These are phyloP conservation scores for Colletotrichum australisinense DNA, from an alignment of 2,329 filamentous ascomycete species.

Conservation along the genomic window DNA sequence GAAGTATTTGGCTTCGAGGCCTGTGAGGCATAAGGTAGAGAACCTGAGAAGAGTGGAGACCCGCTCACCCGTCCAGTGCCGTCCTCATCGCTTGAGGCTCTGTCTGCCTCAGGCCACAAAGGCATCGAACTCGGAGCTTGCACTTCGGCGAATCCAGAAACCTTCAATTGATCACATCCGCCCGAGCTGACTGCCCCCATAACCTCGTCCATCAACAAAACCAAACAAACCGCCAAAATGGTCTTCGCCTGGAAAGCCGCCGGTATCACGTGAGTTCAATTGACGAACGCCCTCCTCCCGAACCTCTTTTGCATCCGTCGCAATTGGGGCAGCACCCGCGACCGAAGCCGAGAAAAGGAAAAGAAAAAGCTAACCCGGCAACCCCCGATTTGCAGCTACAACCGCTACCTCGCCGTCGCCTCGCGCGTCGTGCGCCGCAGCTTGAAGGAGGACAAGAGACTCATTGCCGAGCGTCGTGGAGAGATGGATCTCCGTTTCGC, in stretches of 20 bases:
- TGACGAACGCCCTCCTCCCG: constrained; percentile 6
- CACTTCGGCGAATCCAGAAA: constrained; percentile 35
- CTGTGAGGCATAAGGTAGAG: neutral
- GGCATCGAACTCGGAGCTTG: constrained; percentile 39
- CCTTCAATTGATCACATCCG: constrained; percentile 49
- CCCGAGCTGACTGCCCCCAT: constrained; percentile 39
- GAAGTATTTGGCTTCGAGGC: constrained; percentile 11
- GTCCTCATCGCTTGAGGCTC: neutral
- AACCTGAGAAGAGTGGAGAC: neutral
- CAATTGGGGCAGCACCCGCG: neutral
- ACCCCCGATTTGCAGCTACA: constrained; percentile 78
- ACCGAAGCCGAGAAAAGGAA: neutral
- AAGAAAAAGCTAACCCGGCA: constrained; percentile 48
- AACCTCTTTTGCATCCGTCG: neutral
- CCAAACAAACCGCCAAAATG: constrained; percentile 74
- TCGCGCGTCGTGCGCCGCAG: constrained; percentile 95
- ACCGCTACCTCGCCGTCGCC: constrained; percentile 98
- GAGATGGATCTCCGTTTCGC: constrained; percentile 90
- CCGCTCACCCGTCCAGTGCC: neutral
- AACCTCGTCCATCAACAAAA: constrained; percentile 46
- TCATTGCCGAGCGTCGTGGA: constrained; percentile 88
- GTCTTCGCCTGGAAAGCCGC: constrained; percentile 98
- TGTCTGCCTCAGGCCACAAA: constrained; percentile 29
- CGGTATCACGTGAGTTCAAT: constrained; percentile 86
- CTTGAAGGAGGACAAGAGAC: constrained; percentile 93